phyloP scores from a whole-genome alignment of 2,329 filamentous ascomycete genomes.

The Trichoderma koningiopsis region DNA sequence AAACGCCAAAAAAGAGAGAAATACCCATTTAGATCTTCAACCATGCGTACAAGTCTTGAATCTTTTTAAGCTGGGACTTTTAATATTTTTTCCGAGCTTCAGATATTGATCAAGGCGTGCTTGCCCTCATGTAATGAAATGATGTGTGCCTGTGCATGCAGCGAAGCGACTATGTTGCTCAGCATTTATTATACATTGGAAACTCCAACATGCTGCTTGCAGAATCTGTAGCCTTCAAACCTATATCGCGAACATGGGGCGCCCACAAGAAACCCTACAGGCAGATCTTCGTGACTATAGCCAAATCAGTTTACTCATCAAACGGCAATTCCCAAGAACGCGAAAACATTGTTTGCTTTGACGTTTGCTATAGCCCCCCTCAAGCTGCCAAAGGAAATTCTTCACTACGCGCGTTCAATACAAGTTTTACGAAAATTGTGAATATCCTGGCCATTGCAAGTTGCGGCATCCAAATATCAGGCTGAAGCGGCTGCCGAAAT shows the following conservation, averaged over 20 bases:
- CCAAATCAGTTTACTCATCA: slow-evolving; percentile 40
- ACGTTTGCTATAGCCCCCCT: slow-evolving; percentile 57
- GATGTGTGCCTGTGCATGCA: too few species aligned
- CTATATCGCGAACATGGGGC: not conserved
- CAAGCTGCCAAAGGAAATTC: slow-evolving; percentile 59
- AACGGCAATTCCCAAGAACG: slow-evolving; percentile 47
- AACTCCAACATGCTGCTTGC: too few species aligned
- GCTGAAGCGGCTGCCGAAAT: slow-evolving; percentile 70
- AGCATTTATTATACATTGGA: too few species aligned
- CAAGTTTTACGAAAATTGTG: slow-evolving; percentile 69
- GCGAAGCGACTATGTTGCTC: too few species aligned
- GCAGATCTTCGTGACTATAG: not conserved
- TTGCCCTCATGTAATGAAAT: too few species aligned
- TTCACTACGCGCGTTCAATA: slow-evolving; percentile 65
- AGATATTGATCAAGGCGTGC: too few species aligned
- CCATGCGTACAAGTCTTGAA: slow-evolving; percentile 70
- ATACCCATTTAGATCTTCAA: slow-evolving; percentile 62
- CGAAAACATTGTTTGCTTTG: slow-evolving; percentile 40
- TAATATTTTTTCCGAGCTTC: too few species aligned
- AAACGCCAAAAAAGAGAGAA: slow-evolving; percentile 53
- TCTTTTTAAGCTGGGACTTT: slow-evolving; percentile 49
- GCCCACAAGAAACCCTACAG: not conserved
- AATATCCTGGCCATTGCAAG: slow-evolving; percentile 54
- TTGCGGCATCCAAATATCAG: slow-evolving; percentile 54
- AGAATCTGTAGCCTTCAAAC: not conserved